These are phyloP conservation scores for Triticum urartu DNA, from an alignment of 176 grass and related monocot genomes.

Conservation along the genomic window DNA sequence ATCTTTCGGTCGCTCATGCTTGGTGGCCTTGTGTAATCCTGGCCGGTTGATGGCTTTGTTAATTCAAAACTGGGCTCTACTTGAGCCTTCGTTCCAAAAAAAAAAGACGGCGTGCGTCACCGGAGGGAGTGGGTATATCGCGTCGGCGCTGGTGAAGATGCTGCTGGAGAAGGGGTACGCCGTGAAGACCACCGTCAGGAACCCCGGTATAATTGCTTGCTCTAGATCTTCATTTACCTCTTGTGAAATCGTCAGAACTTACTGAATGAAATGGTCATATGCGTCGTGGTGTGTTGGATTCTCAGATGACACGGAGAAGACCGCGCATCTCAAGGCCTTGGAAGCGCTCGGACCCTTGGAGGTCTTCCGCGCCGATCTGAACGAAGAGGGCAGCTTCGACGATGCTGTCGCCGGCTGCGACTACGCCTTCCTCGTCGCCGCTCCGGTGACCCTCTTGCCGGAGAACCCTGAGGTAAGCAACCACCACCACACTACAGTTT, in stretches of 20 bases:
- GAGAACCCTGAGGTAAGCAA: constrained; percentile 46
- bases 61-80: no score
- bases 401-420: constrained; percentile 44
- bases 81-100: no score
- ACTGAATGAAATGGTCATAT: neutral
- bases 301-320: constrained; percentile 34
- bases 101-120: constrained; percentile 5
- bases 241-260: neutral
- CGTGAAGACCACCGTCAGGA: neutral
- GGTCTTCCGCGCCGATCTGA: neutral
- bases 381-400: constrained; percentile 58
- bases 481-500: neutral
- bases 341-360: constrained; percentile 24
- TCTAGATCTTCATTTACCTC: neutral
- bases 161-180: no score
- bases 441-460: constrained; percentile 45
- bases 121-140: no score
- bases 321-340: constrained; percentile 42
- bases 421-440: constrained; percentile 60
- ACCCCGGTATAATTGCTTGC: constrained; percentile 39
- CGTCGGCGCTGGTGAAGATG: no score
- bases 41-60: no score
- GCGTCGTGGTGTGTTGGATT: neutral
- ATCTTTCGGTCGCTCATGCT: no score
- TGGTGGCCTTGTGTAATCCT: no score